Evolutionary conservation across 2,329 filamentous ascomycete species (phyloP).

Genomic region (Plectosphaerella sp.): DNA sequence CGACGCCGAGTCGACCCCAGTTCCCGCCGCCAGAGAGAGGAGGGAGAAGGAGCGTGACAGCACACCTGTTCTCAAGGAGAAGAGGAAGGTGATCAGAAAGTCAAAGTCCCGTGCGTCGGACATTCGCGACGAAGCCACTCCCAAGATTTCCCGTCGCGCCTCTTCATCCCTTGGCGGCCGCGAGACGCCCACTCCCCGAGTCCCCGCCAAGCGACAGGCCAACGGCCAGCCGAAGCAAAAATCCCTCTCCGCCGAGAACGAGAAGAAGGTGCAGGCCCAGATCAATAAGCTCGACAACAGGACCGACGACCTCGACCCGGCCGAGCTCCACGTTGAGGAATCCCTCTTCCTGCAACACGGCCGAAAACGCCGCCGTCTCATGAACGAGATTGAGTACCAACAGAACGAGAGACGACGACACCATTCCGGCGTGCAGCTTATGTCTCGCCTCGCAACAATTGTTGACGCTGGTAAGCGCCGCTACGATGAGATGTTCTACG

Average conservation of each 20-base stretch:
- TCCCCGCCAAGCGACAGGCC: constrained; percentile 53
- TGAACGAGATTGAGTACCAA: constrained; percentile 57
- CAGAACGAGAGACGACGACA: constrained; percentile 60
- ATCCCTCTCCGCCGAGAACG: constrained; percentile 52
- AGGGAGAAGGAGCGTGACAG: constrained; percentile 8
- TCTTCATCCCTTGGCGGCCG: constrained; percentile 36
- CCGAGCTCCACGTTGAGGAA: constrained; percentile 39
- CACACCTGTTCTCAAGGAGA: constrained; percentile 15
- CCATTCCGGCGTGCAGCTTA: constrained; percentile 28
- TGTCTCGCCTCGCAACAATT: constrained; percentile 62
- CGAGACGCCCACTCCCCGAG: constrained; percentile 40
- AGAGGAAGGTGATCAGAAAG: constrained; percentile 25
- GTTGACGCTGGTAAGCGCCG: constrained; percentile 68
- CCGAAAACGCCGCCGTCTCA: constrained; percentile 65
- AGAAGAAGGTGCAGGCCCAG: constrained; percentile 64
- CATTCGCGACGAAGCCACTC: constrained; percentile 42
- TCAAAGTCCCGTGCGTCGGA: constrained; percentile 48
- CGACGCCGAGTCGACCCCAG: constrained; percentile 5
- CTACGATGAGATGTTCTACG: constrained; percentile 73
- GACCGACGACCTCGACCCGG: constrained; percentile 39
- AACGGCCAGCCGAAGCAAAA: constrained; percentile 53
- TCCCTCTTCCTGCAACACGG: constrained; percentile 48
- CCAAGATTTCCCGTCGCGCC: constrained; percentile 45
- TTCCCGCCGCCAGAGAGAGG: constrained; percentile 8
- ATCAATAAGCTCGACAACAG: constrained; percentile 38